phyloP scores from a whole-genome alignment of 1,284 basidiomycete genomes.

The Boletus semigastroideus region DNA sequence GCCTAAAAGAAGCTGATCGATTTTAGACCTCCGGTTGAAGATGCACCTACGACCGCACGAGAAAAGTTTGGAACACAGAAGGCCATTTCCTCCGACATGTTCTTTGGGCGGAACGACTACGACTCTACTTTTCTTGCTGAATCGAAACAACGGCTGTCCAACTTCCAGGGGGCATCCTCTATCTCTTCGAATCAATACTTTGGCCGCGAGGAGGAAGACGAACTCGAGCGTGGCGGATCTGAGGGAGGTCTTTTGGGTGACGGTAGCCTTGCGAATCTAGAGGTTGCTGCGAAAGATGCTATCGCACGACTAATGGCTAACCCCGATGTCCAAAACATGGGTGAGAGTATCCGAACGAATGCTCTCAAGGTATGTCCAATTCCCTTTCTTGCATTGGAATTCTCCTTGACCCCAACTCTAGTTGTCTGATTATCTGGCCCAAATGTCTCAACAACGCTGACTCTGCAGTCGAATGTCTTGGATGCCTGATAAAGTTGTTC shows the following conservation, averaged over 20 bases:
- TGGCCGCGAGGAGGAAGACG: conserved; percentile 86
- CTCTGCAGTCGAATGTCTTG: not conserved
- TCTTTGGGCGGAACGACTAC: conserved; percentile 89
- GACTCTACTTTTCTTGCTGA: conserved; percentile 75
- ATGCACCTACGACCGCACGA: conserved; percentile 79
- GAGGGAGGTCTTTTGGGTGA: conserved; percentile 60
- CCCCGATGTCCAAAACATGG: conserved; percentile 88
- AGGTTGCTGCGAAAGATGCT: conserved; percentile 80
- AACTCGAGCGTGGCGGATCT: conserved; percentile 40
- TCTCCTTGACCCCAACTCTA: conserved; percentile 28
- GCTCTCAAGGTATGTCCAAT: conserved; percentile 74
- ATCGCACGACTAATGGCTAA: conserved; percentile 80
- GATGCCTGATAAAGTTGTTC: conserved; percentile 5
- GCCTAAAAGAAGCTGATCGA: conserved; percentile 1
- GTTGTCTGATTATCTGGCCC: conserved; percentile 78
- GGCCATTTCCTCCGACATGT: conserved; percentile 97
- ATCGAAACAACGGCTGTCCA: conserved; percentile 79
- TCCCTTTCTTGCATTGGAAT: conserved; percentile 4
- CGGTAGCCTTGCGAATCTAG: conserved; percentile 72
- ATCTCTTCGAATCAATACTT: conserved; percentile 97
- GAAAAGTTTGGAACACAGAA: conserved; percentile 93
- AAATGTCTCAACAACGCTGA: conserved; percentile 67
- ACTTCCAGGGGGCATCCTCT: conserved; percentile 90
- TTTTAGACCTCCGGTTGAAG: conserved; percentile 42
- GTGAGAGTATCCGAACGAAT: conserved; percentile 78